Conservation (phyloP, 2,329 filamentous ascomycete species). For the Colletotrichum spaethianum region DNA sequence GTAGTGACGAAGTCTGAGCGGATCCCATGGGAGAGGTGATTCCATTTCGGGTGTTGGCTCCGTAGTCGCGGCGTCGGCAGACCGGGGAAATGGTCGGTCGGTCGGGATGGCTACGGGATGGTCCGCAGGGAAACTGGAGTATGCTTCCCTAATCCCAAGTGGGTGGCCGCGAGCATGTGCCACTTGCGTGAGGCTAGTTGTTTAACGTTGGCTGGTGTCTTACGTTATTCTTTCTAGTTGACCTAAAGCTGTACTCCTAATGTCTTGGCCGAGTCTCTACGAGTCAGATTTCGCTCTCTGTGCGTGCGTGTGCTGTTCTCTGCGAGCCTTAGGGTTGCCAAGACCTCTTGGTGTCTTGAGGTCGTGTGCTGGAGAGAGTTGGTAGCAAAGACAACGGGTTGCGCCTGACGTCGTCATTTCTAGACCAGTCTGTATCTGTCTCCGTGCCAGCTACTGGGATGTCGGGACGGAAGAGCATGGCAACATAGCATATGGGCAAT, state of each 20-base stretch:
- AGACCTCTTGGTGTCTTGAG: constrained; percentile 4
- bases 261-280: constrained; percentile 29
- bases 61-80: constrained; percentile 23
- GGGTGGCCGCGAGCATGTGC: constrained; percentile 12
- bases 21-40: constrained; percentile 12
- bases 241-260: constrained; percentile 2
- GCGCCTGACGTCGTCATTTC: constrained; percentile 27
- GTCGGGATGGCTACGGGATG: constrained; percentile 34
- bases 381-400: constrained; percentile 20
- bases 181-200: constrained; percentile 12
- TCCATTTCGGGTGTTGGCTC: constrained; percentile 24
- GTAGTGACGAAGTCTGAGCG: constrained; percentile 8
- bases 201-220: constrained; percentile 25
- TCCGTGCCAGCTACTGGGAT: constrained; percentile 6
- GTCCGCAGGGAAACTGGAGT: constrained; percentile 25
- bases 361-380: constrained; percentile 4
- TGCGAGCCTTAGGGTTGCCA: constrained; percentile 23
- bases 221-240: constrained; percentile 25
- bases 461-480: constrained; percentile 7
- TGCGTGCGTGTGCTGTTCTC: constrained; percentile 27
- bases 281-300: constrained; percentile 22
- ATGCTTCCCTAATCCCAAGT: not conserved
- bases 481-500: not conserved
- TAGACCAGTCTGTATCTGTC: not conserved
- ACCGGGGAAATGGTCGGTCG: constrained; percentile 31